Base-by-base conservation (phyloP, 441 rosid species). In the Pelargonium citronellum region DNA sequence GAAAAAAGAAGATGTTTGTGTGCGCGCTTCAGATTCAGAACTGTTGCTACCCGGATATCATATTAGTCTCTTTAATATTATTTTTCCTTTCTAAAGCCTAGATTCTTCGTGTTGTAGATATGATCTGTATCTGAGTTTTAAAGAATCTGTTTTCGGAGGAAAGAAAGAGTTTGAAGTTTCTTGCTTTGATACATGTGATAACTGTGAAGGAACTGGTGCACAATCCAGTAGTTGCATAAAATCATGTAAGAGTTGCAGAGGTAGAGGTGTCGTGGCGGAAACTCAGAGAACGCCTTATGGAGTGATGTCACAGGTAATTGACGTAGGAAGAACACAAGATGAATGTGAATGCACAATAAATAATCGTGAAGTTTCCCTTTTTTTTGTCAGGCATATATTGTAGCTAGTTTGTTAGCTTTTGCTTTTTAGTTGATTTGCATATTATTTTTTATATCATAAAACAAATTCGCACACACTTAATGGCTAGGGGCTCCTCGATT, bases 281-380 rank as follows among this genome's bases (percentile, higher is more conserved):
- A 80, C 87, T 72, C 92, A 84, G 78, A 88, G 83, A 81, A 91
- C 98, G 58, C 90, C 98, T 22, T 91, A 91, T 79, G 98, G 97
- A 77, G 80, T 90, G 71, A 86, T 88, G 85, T 90, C 97, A 49
- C 92, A 88, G 92, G 98, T 94, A 77, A 67, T 34, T 69, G 71
- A 63, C 55, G 67, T 70, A 16, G 11, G 6, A 12, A 22, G 49
- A 16, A 57, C 44, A 72, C 63, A 55, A 70, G 58, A 49, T 69
- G 8, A 46, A 67, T 77, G 41, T 61, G 44, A 49, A 65, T 60
- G 43, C 30, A 27, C 73, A n/a, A 49, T 37, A 19, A 37, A 37
- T 37, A 37, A 37, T 37, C 41, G 1, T 37, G 41, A 37, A 37
- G 41, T 37, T 37, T 37, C 41, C 41, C 41, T 37, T 37, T 5